Evolutionary conservation across 345 rosid species (phyloP).

Genomic region (Lepidium aucheri): DNA sequence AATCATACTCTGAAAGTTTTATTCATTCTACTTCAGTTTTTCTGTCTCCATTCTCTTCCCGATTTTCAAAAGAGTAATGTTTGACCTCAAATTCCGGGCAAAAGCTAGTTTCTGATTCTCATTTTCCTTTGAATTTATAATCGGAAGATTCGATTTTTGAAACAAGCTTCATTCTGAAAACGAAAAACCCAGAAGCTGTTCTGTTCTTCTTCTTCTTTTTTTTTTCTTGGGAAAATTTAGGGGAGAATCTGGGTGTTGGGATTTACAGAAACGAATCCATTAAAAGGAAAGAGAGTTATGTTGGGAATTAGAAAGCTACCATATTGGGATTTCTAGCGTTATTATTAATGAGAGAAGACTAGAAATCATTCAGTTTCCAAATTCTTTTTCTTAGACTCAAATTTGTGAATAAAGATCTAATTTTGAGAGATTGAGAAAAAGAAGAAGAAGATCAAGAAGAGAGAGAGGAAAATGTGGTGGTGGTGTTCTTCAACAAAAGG

Average conservation of each 20-base stretch:
- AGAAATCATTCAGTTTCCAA: conserved; percentile 11
- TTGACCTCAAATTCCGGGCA: not conserved
- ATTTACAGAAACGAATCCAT: not conserved
- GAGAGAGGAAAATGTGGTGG: conserved; percentile 22
- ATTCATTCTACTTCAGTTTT: conserved; percentile 26
- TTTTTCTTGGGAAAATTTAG: not conserved
- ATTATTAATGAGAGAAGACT: conserved; percentile 8
- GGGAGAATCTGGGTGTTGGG: conserved; percentile 17
- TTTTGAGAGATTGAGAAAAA: not conserved
- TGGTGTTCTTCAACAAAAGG: conserved; percentile 27
- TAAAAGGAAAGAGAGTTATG: conserved; percentile 12
- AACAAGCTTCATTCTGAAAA: not conserved
- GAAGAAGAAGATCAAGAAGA: not conserved
- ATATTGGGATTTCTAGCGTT: conserved; percentile 17
- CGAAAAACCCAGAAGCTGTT: not conserved
- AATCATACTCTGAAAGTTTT: conserved; percentile 13
- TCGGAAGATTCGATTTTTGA: conserved; percentile 1
- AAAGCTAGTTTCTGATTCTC: conserved; percentile 1
- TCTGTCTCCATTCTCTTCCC: not conserved
- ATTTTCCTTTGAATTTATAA: not conserved
- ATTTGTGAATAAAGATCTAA: not conserved
- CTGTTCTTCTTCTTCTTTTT: not conserved
- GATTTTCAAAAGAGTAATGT: not conserved
- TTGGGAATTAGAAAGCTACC: conserved; percentile 20
- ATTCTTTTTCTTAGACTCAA: not conserved